Conservation (phyloP, 106 monocot species). For the Apostasia ramifera region DNA sequence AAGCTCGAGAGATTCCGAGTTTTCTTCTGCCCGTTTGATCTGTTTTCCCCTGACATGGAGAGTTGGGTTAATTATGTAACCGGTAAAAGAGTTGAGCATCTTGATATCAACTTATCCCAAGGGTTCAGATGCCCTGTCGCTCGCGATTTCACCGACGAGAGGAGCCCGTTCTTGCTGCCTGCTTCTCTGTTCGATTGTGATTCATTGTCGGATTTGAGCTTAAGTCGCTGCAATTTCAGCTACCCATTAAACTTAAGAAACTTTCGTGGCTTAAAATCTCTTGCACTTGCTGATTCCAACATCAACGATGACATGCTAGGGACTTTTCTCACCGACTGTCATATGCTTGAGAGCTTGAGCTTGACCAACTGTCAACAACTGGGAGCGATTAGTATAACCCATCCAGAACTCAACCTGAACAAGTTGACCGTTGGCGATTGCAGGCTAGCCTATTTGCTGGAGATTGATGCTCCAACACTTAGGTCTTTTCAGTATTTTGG, state of each 20-base stretch:
- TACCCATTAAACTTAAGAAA: conserved; percentile 1
- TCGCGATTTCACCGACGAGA: conserved; percentile 4
- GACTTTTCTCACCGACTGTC: conserved; percentile 1
- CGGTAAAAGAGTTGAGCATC: conserved; percentile 18
- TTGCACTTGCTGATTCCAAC: conserved; percentile 4
- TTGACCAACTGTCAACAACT: conserved; percentile 8
- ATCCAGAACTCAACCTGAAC: conserved; percentile 4
- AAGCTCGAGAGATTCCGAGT: conserved; percentile 25
- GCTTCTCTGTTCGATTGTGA: conserved; percentile 11
- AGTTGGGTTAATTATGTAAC: conserved; percentile 17
- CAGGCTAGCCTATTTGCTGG: not conserved
- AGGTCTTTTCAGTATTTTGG: conserved; percentile 14
- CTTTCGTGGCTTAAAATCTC: conserved; percentile 4
- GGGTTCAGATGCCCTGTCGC: not conserved
- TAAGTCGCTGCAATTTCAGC: conserved; percentile 8
- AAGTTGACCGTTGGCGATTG: conserved; percentile 14
- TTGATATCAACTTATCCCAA: conserved; percentile 33
- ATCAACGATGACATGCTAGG: conserved; percentile 2
- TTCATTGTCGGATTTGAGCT: conserved; percentile 20
- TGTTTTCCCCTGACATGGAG: conserved; percentile 13
- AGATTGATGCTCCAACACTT: conserved; percentile 17
- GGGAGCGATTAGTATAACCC: not conserved
- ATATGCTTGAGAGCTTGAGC: conserved; percentile 5
- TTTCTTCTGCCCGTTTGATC: conserved; percentile 27
- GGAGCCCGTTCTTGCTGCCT: conserved; percentile 8